Conservation (phyloP, 2,329 filamentous ascomycete genomes). For the Elsinoe necatrix region DNA sequence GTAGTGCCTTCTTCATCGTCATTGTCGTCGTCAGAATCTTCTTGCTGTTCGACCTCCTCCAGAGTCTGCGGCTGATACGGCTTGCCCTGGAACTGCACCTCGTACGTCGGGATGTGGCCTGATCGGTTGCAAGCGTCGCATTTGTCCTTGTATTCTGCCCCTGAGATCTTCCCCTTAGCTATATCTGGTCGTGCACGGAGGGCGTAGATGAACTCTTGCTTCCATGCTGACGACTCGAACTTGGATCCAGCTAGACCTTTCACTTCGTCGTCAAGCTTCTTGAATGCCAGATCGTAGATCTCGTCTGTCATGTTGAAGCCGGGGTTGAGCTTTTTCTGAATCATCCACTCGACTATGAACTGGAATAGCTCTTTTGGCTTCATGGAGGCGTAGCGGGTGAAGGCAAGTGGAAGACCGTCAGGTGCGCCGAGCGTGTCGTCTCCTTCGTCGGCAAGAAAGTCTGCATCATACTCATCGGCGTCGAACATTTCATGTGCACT, state of each 20-base stretch:
- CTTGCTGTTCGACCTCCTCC: constrained; percentile 48
- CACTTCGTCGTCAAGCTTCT: constrained; percentile 64
- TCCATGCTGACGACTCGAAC: constrained; percentile 65
- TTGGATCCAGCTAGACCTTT: constrained; percentile 60
- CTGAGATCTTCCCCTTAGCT: constrained; percentile 40
- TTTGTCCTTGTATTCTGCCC: constrained; percentile 35
- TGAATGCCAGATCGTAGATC: constrained; percentile 60
- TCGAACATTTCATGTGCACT: constrained; percentile 37
- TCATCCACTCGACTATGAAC: constrained; percentile 69
- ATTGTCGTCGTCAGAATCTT: constrained; percentile 38
- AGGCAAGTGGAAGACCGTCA: constrained; percentile 57
- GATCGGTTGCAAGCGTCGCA: constrained; percentile 66
- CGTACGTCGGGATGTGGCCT: constrained; percentile 58
- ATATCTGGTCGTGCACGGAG: constrained; percentile 59
- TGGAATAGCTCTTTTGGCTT: constrained; percentile 65
- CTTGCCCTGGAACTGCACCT: constrained; percentile 54
- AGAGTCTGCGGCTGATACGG: constrained; percentile 60
- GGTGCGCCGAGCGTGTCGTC: constrained; percentile 47
- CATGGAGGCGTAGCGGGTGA: constrained; percentile 57
- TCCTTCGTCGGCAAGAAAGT: constrained; percentile 57
- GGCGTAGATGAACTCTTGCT: constrained; percentile 53
- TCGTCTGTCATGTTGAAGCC: constrained; percentile 55
- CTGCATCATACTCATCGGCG: constrained; percentile 49
- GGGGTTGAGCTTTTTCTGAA: constrained; percentile 69
- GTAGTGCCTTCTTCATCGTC: constrained; percentile 32